Percentiles rank a stretch among this genome's conserved stretches.
phyloP scores from a whole-genome alignment of 768 basidiomycete species.

The Crepidotus variabilis region DNA sequence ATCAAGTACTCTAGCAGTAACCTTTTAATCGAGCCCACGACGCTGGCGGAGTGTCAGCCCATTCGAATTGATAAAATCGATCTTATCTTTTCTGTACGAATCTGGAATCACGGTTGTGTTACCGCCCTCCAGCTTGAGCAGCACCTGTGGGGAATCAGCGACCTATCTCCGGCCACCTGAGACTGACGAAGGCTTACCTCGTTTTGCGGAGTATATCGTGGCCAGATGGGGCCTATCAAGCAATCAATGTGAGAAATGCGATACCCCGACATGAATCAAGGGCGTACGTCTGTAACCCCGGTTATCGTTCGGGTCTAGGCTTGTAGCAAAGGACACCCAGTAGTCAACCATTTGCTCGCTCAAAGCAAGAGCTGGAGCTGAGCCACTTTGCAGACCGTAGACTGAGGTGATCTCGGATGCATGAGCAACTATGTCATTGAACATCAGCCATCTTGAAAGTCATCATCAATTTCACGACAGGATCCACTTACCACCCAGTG shows the following conservation, averaged over 20 bases:
- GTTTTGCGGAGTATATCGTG: slow-evolving; percentile 23
- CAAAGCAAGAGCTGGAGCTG: slow-evolving; percentile 16
- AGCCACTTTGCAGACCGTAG: slow-evolving; percentile 26
- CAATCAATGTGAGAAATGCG: background rate
- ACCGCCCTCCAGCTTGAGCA: slow-evolving; percentile 32
- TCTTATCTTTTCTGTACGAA: slow-evolving; percentile 30
- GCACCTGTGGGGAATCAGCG: slow-evolving; percentile 15
- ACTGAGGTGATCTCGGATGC: slow-evolving; percentile 30
- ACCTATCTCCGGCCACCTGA: background rate
- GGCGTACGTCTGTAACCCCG: slow-evolving; percentile 25
- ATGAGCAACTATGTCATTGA: slow-evolving; percentile 24
- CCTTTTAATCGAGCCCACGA: background rate
- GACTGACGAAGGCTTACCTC: slow-evolving; percentile 11
- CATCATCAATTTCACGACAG: too few relatives aligned
- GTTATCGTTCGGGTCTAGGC: slow-evolving; percentile 36
- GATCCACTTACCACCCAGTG: slow-evolving; percentile 24
- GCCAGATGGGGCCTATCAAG: slow-evolving; percentile 23
- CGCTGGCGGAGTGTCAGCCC: slow-evolving; percentile 20
- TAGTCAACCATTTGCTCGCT: slow-evolving; percentile 37
- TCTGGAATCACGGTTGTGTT: slow-evolving; percentile 33
- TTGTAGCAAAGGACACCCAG: slow-evolving; percentile 38
- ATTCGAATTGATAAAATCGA: slow-evolving; percentile 31
- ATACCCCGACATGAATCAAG: background rate
- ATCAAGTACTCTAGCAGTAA: background rate
- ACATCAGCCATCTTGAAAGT: too few relatives aligned